phyloP scores from a whole-genome alignment of 345 rosid genomes.

The Erucastrum elatum region DNA sequence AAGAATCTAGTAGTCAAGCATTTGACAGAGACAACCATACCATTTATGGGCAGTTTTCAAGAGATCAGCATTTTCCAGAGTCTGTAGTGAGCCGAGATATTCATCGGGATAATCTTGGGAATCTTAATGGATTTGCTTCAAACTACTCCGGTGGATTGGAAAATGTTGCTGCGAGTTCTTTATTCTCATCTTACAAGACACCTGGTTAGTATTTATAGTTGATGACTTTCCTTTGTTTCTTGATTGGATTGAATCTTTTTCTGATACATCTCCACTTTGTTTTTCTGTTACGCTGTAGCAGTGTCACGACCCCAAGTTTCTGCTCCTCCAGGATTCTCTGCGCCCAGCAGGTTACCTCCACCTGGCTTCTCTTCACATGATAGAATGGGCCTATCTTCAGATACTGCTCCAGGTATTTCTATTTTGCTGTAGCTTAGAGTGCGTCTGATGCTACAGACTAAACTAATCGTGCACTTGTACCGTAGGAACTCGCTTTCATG shows the following conservation, averaged over 20 bases:
- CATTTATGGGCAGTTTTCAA: conserved; percentile 46
- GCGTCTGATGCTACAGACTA: conserved; percentile 14
- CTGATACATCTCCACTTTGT: background rate
- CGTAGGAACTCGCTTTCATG: conserved; percentile 57
- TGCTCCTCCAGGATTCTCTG: conserved; percentile 92
- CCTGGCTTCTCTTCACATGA: conserved; percentile 90
- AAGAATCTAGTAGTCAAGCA: conserved; percentile 53
- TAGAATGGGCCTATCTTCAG: conserved; percentile 60
- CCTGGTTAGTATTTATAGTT: conserved; percentile 52
- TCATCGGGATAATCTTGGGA: conserved; percentile 45
- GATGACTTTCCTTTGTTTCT: conserved; percentile 1
- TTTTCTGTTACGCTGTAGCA: conserved; percentile 15
- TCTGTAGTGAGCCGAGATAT: conserved; percentile 49
- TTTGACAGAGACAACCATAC: conserved; percentile 44
- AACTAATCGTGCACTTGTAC: conserved; percentile 1
- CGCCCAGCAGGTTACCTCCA: conserved; percentile 90
- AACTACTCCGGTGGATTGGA: conserved; percentile 54
- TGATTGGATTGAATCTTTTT: conserved; percentile 1
- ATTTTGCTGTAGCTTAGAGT: background rate
- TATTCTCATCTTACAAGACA: conserved; percentile 55
- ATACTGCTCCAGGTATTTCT: conserved; percentile 50
- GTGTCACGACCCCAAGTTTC: conserved; percentile 74
- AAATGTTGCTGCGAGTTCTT: conserved; percentile 42
- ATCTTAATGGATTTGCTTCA: conserved; percentile 53
- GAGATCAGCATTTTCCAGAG: conserved; percentile 45